These are phyloP conservation scores for Apiospora kogelbergensis DNA, from an alignment of 2,329 filamentous ascomycete genomes.

Conservation along the genomic window DNA sequence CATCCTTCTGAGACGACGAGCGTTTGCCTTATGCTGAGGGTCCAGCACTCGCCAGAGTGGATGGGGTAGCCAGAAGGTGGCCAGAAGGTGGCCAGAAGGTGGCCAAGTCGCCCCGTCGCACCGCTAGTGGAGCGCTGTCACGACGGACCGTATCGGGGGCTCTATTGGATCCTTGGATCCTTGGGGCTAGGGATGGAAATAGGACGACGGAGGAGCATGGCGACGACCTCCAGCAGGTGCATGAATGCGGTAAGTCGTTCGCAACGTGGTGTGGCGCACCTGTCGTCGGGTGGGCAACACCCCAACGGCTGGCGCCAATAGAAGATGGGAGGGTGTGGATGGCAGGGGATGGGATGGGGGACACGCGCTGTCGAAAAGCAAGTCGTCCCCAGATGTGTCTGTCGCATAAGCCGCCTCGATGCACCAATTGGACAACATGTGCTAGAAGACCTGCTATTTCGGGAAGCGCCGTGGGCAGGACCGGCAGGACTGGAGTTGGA, in stretches of 20 bases:
- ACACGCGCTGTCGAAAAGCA: neutral
- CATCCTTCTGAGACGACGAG: neutral
- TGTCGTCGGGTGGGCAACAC: neutral
- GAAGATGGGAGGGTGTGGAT: neutral
- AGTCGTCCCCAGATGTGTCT: no score
- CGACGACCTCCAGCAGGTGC: neutral
- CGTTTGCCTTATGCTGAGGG: neutral
- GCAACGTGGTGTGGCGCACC: neutral
- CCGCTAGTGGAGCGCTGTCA: neutral
- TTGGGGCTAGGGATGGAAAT: neutral
- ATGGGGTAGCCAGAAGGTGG: neutral
- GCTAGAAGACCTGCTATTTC: neutral
- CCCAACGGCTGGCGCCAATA: neutral
- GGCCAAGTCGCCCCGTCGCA: neutral
- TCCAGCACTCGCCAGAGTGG: neutral
- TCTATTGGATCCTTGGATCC: no score
- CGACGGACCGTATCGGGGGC: neutral
- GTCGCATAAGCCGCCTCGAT: neutral
- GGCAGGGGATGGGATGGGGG: neutral
- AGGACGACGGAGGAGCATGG: neutral
- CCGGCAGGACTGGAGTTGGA: no score
- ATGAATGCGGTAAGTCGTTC: neutral
- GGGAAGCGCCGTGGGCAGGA: neutral
- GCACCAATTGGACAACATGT: neutral
- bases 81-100: neutral